Percentiles rank a stretch among this genome's conserved stretches.
Evolutionary conservation across 495 filamentous ascomycete genomes (phyloP).

Genomic region (Thermothielavioides terrestris): DNA sequence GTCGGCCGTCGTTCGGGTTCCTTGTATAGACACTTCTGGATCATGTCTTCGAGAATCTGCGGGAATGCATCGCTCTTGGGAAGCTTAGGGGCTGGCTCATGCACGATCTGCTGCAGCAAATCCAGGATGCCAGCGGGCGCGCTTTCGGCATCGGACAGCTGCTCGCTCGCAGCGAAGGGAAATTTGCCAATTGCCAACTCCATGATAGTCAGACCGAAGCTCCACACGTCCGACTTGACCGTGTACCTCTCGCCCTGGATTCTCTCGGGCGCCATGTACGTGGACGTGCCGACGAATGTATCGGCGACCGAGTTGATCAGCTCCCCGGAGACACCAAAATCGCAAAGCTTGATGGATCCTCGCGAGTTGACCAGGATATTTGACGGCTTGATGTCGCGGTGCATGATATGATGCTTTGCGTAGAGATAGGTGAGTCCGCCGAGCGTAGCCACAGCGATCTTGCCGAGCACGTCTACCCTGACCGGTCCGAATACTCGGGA

Average conservation of each 20-base stretch:
- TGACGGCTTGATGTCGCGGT: conserved; percentile 96
- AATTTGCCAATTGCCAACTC: conserved; percentile 95
- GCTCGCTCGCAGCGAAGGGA: conserved; percentile 75
- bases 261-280: conserved; percentile 97
- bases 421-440: conserved; percentile 93
- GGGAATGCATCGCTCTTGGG: conserved; percentile 98
- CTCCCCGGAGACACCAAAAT: conserved; percentile 95
- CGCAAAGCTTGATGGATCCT: conserved; percentile 92
- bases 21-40: conserved; percentile 90
- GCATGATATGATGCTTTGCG: conserved; percentile 90
- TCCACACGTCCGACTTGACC: conserved; percentile 98
- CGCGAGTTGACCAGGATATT: conserved; percentile 93
- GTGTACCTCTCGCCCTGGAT: conserved; percentile 96
- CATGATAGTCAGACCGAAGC: conserved; percentile 92
- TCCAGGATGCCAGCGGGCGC: conserved; percentile 93
- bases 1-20: conserved; percentile 79
- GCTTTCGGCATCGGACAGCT: conserved; percentile 53
- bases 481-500: conserved; percentile 92
- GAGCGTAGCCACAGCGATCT: conserved; percentile 95
- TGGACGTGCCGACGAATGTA: conserved; percentile 96
- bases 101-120: conserved; percentile 92
- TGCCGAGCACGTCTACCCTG: conserved; percentile 96
- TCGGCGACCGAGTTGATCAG: conserved; percentile 94
- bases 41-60: conserved; percentile 87
- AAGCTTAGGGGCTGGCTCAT: conserved; percentile 85